Evolutionary conservation across 345 rosid genomes (phyloP), one percentile per base, ranked within the genome.

Genomic region (Clarkia xantiana): DNA sequence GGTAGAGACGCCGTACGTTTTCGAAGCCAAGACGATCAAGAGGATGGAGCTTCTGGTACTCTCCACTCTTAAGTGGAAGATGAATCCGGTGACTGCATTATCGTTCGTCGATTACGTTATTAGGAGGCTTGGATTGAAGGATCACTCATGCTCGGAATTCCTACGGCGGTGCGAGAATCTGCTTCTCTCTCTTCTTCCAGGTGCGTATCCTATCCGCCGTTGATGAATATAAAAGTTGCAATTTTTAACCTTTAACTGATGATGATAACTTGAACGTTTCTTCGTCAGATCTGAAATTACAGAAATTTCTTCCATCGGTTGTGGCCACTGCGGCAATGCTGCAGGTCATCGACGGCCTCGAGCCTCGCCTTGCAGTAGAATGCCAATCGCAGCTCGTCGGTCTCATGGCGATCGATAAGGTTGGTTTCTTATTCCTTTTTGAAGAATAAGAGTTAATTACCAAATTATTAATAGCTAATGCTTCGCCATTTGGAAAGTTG

Each of bases 21-120:
- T 84, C 56, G 83, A 84, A 47, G 66, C 66, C 2, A 56, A 56
- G 40, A 56, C 57, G 1, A 45, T 62, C 2, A 60, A 51, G 56
- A 76, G 63, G 50, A 84, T 76, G 94, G 94, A 84, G 75, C 60
- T 84, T 52, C 48, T 80, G 57, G 75, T 84, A 43, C 79, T 84
- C 15, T 76, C 94, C 8, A 54, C 86, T n/a, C 94, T 84, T 10
- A 52, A 64, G 42, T 84, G 94, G 94, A 74, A 67, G 75, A 80
- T 84, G 85, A 74, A 78, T 53, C 94, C 94, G 10, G 76, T 84
- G 9, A 80, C 85, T 46, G 75, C 88, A 23, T 46, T 76, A 39
- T 72, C 88, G 2, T 84, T 80, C 55, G 57, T 84, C 38, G 85
- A 84, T 65, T 66, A 70, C 62, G 58, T 84, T 14, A 62, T 75